phyloP scores from a whole-genome alignment of 2,329 filamentous ascomycete genomes.

The Penicillium rolfsii region DNA sequence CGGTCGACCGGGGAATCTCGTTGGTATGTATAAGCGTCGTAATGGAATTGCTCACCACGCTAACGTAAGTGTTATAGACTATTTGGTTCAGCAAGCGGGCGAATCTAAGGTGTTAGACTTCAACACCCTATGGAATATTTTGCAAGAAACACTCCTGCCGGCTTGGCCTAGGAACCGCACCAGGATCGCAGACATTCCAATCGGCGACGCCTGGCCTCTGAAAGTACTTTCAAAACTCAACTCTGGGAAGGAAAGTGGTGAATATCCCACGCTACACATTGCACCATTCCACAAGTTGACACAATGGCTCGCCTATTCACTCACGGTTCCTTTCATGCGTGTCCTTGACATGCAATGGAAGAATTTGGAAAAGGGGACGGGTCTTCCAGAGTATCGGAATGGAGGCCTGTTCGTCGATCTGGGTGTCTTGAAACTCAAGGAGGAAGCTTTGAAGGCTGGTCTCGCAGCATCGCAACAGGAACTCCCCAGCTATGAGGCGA shows the following conservation, averaged over 20 bases:
- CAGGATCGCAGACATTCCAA: constrained; percentile 45
- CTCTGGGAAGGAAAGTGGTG: constrained; percentile 3
- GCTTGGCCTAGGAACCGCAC: constrained; percentile 54
- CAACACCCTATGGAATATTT: constrained; percentile 46
- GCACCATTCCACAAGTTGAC: constrained; percentile 66
- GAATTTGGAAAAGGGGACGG: constrained; percentile 63
- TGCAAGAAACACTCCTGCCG: constrained; percentile 53
- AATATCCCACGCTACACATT: constrained; percentile 38
- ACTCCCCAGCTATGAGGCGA: constrained; percentile 57
- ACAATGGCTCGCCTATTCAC: constrained; percentile 73
- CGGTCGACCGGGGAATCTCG: constrained; percentile 54
- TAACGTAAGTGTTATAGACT: constrained; percentile 39
- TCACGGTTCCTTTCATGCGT: constrained; percentile 66
- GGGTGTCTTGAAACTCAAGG: constrained; percentile 57
- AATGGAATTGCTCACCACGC: background rate
- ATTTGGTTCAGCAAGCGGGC: constrained; percentile 39
- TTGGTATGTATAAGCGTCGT: constrained; percentile 43
- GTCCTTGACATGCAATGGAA: constrained; percentile 57
- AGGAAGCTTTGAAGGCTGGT: constrained; percentile 49
- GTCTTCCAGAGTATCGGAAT: constrained; percentile 72
- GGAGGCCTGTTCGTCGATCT: constrained; percentile 69
- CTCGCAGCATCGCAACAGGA: constrained; percentile 47
- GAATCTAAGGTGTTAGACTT: constrained; percentile 42
- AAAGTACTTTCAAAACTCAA: constrained; percentile 18
- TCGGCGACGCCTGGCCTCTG: constrained; percentile 58